Percentiles rank a stretch among this genome's conserved stretches.
Evolutionary conservation across 129 eudicot genomes (phyloP).

Genomic region (Scalesia atractyloides): DNA sequence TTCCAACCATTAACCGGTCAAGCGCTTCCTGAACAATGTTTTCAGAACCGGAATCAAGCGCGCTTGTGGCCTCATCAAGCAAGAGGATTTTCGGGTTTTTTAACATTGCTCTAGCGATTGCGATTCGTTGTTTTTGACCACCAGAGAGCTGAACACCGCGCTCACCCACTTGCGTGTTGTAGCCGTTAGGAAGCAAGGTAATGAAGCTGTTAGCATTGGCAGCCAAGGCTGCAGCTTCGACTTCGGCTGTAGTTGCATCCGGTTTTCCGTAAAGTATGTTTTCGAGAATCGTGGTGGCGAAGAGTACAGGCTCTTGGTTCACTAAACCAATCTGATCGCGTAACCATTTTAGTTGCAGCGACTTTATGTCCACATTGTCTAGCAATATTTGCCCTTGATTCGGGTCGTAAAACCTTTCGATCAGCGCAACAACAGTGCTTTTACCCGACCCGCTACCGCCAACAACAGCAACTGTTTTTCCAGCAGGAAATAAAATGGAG

Average conservation of each 20-base stretch:
- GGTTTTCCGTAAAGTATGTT: slow-evolving; percentile 91
- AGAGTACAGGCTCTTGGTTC: slow-evolving; percentile 97
- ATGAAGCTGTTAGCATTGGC: slow-evolving; percentile 96
- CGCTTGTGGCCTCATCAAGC: slow-evolving; percentile 95
- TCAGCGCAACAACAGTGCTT: slow-evolving; percentile 93
- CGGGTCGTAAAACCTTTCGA: slow-evolving; percentile 95
- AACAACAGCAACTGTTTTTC: slow-evolving; percentile 97
- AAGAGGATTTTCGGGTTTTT: slow-evolving; percentile 89
- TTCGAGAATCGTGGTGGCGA: slow-evolving; percentile 96
- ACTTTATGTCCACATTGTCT: slow-evolving; percentile 80
- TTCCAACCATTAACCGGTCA: slow-evolving; percentile 89
- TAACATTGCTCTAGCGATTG: slow-evolving; percentile 95
- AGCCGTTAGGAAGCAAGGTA: slow-evolving; percentile 85
- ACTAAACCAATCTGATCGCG: slow-evolving; percentile 92
- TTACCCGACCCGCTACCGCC: slow-evolving; percentile 99
- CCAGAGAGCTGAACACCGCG: slow-evolving; percentile 97
- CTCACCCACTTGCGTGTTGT: slow-evolving; percentile 97
- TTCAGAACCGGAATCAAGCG: slow-evolving; percentile 89
- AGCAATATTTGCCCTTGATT: slow-evolving; percentile 86
- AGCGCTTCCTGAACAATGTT: slow-evolving; percentile 97
- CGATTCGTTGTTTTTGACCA: slow-evolving; percentile 95
- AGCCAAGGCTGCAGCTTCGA: slow-evolving; percentile 87
- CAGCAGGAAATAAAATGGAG: slow-evolving; percentile 90
- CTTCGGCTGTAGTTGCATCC: slow-evolving; percentile 74
- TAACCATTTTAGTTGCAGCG: slow-evolving; percentile 80